These are phyloP conservation scores for Skeletonema costatum DNA, from an alignment of 108 stramenopile species.

Conservation along the genomic window DNA sequence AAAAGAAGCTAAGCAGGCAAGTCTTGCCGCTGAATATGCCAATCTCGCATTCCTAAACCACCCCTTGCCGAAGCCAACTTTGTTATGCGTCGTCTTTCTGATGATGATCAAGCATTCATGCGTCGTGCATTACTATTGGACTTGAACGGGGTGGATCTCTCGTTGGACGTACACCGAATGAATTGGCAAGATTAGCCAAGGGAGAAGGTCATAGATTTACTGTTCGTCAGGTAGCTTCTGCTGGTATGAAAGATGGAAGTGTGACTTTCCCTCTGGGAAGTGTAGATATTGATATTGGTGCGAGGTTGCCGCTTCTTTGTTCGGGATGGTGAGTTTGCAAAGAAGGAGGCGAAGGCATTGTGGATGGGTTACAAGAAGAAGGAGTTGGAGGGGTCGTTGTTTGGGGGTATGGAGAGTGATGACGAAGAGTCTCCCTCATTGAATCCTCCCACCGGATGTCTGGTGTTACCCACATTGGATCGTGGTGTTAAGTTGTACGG, in stretches of 20 bases:
- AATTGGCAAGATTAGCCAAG: conserved; percentile 64
- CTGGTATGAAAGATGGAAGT: conserved; percentile 88
- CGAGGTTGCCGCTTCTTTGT: conserved; percentile 84
- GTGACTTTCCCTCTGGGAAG: conserved; percentile 80
- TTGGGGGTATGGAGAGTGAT: conserved; percentile 14
- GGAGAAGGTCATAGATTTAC: conserved; percentile 78
- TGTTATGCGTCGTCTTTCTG: conserved; percentile 74
- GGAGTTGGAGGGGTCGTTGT: conserved; percentile 43
- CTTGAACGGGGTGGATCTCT: conserved; percentile 53
- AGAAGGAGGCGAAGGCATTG: conserved; percentile 82
- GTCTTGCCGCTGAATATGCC: conserved; percentile 60
- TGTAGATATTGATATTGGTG: conserved; percentile 76
- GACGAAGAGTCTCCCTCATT: not conserved
- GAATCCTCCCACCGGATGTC: conserved; percentile 63
- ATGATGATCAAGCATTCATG: conserved; percentile 89
- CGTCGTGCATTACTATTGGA: conserved; percentile 69
- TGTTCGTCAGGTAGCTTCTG: conserved; percentile 80
- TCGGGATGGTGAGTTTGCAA: conserved; percentile 82
- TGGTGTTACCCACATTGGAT: conserved; percentile 80
- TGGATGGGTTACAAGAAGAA: conserved; percentile 88
- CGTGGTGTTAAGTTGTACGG: conserved; percentile 81
- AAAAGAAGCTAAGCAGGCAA: conserved; percentile 38
- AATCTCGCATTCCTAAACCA: conserved; percentile 84
- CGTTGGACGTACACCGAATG: conserved; percentile 58
- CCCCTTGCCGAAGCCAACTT: conserved; percentile 87